Conservation (phyloP, 1,284 basidiomycete species). For the Papiliotrema laurentii region DNA sequence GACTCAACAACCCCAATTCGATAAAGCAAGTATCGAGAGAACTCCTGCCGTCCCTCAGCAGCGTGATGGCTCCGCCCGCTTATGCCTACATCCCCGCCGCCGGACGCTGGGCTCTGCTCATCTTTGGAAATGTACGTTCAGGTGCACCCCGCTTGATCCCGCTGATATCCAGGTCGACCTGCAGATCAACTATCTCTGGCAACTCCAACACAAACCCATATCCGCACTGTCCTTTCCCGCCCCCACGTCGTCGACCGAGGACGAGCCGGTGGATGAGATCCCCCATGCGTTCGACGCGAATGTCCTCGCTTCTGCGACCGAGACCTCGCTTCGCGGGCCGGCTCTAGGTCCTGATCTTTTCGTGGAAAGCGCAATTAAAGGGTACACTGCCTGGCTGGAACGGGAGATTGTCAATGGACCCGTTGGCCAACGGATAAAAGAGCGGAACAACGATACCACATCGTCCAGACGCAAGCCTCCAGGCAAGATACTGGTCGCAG, state of each 20-base stretch:
- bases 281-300: background rate
- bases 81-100: conserved; percentile 31
- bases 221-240: conserved; percentile 18
- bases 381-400: conserved; percentile 35
- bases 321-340: conserved; percentile 30
- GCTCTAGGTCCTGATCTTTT: conserved; percentile 40
- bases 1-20: conserved; percentile 44
- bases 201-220: conserved; percentile 38
- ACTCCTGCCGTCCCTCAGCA: conserved; percentile 32
- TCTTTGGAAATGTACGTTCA: conserved; percentile 43
- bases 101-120: conserved; percentile 31
- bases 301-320: conserved; percentile 35
- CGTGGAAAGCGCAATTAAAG: conserved; percentile 27
- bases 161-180: conserved; percentile 34
- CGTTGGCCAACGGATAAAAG: conserved; percentile 8
- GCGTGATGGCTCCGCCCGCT: conserved; percentile 33
- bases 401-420: conserved; percentile 41
- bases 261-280: background rate
- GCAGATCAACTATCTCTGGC: conserved; percentile 46
- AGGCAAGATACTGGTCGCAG: conserved; percentile 32
- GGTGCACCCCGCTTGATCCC: conserved; percentile 22
- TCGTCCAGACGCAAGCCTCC: conserved; percentile 8
- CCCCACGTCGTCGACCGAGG: background rate
- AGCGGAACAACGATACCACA: background rate
- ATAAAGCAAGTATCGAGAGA: conserved; percentile 39